phyloP scores from a whole-genome alignment of 805 yeast genomes.

The Monosporozyma unispora region DNA sequence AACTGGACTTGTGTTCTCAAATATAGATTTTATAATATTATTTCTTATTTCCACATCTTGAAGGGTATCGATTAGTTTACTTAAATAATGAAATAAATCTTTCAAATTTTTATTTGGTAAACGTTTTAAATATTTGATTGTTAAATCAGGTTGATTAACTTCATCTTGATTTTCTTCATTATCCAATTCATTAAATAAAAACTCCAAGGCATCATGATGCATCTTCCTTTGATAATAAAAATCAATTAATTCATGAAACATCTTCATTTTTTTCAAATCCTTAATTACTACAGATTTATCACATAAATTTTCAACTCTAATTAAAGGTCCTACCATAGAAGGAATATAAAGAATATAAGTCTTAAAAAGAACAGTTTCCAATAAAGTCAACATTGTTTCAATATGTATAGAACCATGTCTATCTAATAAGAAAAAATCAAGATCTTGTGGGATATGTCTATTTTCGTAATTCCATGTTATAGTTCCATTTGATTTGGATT shows the following conservation, averaged over 20 bases:
- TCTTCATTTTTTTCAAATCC: conserved; percentile 39
- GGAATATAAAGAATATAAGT: conserved; percentile 65
- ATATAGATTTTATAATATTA: conserved; percentile 40
- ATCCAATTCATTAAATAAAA: conserved; percentile 31
- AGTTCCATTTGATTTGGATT: conserved; percentile 4
- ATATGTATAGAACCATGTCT: conserved; percentile 25
- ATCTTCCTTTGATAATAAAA: conserved; percentile 56
- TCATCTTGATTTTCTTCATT: conserved; percentile 4
- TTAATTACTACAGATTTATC: conserved; percentile 52
- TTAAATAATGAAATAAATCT: conserved; percentile 47
- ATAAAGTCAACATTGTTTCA: conserved; percentile 35
- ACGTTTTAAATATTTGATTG: conserved; percentile 55
- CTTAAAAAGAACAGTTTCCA: conserved; percentile 73
- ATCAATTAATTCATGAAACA: conserved; percentile 64
- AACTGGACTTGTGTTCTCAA: conserved; percentile 55
- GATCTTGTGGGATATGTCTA: conserved; percentile 15
- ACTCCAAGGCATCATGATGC: conserved; percentile 59
- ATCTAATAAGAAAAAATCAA: conserved; percentile 25
- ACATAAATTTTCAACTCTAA: conserved; percentile 70
- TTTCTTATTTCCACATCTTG: conserved; percentile 8
- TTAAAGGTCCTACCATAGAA: conserved; percentile 70
- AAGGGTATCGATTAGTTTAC: conserved; percentile 38
- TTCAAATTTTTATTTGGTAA: conserved; percentile 41
- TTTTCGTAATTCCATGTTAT: conserved; percentile 18
- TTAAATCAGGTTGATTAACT: conserved; percentile 27